These are phyloP conservation scores for Fusarium nelsonii DNA, from an alignment of 2,329 filamentous ascomycete genomes.

Conservation along the genomic window DNA sequence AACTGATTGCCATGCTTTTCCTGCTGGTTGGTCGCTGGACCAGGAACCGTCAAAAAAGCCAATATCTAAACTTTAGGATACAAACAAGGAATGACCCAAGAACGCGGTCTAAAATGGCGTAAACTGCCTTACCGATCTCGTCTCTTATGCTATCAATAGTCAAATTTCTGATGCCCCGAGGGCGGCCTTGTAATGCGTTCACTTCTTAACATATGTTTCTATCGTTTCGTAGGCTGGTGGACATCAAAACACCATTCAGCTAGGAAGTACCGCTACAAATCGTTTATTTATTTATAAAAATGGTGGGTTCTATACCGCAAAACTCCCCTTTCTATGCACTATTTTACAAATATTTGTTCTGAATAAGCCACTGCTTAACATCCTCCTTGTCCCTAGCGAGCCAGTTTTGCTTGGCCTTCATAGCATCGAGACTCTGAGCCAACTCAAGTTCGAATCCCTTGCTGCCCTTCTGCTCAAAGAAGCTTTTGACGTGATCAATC, in stretches of 20 bases:
- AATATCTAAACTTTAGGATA: too few species aligned
- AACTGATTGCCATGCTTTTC: not conserved
- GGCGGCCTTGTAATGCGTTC: too few species aligned
- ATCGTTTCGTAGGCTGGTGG: too few species aligned
- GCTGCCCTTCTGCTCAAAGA: constrained; percentile 85
- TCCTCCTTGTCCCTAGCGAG: constrained; percentile 73
- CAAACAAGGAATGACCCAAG: too few species aligned
- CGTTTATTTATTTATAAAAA: constrained; percentile 9
- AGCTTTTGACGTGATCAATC: constrained; percentile 79
- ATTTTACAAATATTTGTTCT: constrained; percentile 49
- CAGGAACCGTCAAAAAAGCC: too few species aligned
- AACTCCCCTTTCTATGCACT: constrained; percentile 2
- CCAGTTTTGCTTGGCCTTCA: constrained; percentile 79
- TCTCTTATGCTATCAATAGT: too few species aligned
- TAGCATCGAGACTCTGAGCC: constrained; percentile 88
- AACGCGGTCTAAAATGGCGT: too few species aligned
- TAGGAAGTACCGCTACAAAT: not conserved
- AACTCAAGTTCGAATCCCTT: constrained; percentile 88
- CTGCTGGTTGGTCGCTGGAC: too few species aligned
- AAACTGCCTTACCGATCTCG: too few species aligned
- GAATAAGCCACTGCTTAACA: constrained; percentile 68
- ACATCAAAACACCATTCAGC: not conserved
- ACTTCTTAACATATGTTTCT: too few species aligned
- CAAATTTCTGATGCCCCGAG: too few species aligned
- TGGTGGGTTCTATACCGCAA: not conserved